Conservation (phyloP, 2,329 filamentous ascomycete genomes). For the Colletotrichum incanum region DNA sequence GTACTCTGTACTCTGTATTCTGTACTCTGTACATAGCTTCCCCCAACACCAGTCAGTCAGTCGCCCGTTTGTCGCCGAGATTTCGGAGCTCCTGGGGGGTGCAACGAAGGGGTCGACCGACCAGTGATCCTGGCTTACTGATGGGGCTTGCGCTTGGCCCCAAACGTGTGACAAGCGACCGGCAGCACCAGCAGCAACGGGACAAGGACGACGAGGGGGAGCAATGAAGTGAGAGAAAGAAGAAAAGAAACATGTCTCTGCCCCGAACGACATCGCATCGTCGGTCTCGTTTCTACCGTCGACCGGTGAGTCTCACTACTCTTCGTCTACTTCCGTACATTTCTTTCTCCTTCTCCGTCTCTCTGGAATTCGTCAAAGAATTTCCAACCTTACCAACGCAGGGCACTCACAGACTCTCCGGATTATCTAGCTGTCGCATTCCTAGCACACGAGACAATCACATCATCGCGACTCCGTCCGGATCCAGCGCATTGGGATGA, state of each 20-base stretch:
- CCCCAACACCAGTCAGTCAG: slow-evolving; percentile 8
- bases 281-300: slow-evolving; percentile 19
- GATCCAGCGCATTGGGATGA: slow-evolving; percentile 39
- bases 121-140: slow-evolving; percentile 36
- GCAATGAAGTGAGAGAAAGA: background rate
- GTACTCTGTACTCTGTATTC: slow-evolving; percentile 32
- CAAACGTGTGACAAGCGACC: slow-evolving; percentile 34
- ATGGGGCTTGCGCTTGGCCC: slow-evolving; percentile 39
- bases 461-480: slow-evolving; percentile 39
- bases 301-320: slow-evolving; percentile 15
- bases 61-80: slow-evolving; percentile 41
- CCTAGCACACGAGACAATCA: slow-evolving; percentile 42
- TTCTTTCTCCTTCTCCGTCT: background rate
- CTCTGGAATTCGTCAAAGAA: slow-evolving; percentile 30
- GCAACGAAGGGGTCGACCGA: slow-evolving; percentile 29
- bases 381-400: background rate
- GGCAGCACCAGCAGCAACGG: slow-evolving; percentile 9
- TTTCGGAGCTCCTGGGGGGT: slow-evolving; percentile 39
- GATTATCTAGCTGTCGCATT: slow-evolving; percentile 29
- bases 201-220: background rate
- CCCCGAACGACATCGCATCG: slow-evolving; percentile 25
- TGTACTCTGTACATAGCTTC: slow-evolving; percentile 25
- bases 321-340: background rate
- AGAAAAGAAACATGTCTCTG: slow-evolving; percentile 15
- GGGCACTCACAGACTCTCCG: slow-evolving; percentile 13